A percentile compares a stretch with the other conserved stretches of the same genome.
Conservation (phyloP, 306 rosid species). For the Dalbergia cochinchinensis region DNA sequence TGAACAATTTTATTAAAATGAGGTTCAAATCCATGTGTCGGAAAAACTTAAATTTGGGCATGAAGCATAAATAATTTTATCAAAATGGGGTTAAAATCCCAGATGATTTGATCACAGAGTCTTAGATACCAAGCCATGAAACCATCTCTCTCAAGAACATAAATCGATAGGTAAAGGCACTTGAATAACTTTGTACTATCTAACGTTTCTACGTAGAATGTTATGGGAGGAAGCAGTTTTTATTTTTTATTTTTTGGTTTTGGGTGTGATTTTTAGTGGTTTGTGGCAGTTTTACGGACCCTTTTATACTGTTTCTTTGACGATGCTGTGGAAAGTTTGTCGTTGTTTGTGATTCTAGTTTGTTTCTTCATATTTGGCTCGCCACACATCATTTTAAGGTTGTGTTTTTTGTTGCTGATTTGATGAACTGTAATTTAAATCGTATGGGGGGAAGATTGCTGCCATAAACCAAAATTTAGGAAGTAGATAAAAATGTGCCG, state of each 20-base stretch:
- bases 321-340: not conserved
- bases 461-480: not conserved
- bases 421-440: too few relatives aligned
- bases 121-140: too few relatives aligned
- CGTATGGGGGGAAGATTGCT: not conserved
- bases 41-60: too few relatives aligned
- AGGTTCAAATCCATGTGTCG: too few relatives aligned
- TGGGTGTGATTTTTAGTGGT: not conserved
- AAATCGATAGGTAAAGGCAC: too few relatives aligned
- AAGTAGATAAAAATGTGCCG: not conserved
- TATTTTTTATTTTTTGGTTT: not conserved
- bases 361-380: conserved; percentile 11
- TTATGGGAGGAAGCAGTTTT: not conserved
- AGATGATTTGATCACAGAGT: too few relatives aligned
- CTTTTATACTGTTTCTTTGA: conserved; percentile 1
- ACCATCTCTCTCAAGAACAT: too few relatives aligned
- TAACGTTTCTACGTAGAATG: not conserved
- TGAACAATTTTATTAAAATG: too few relatives aligned
- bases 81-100: too few relatives aligned
- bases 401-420: conserved; percentile 2
- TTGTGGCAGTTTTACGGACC: conserved; percentile 25
- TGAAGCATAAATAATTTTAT: too few relatives aligned
- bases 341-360: not conserved
- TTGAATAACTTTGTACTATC: too few relatives aligned
- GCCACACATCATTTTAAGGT: not conserved